Conservation (phyloP, 2,329 filamentous ascomycete species). For the Cercospora nicotianae region DNA sequence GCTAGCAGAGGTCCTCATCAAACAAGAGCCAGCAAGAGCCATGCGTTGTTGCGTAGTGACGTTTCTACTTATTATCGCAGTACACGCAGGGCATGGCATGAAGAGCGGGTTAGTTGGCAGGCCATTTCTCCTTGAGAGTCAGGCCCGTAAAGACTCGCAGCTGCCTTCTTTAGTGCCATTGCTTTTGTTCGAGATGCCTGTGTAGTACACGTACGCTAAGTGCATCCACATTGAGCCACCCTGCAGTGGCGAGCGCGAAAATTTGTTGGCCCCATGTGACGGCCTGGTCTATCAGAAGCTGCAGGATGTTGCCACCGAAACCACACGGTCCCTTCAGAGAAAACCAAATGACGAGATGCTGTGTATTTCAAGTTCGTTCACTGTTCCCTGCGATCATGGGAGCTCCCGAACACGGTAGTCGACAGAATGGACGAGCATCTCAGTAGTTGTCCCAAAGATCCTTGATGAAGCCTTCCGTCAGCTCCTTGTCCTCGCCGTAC, state of each 20-base stretch:
- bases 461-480: slow-evolving; percentile 82
- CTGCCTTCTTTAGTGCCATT: neutral
- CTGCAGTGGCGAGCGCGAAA: neutral
- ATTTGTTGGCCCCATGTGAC: neutral
- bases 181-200: neutral
- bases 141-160: neutral
- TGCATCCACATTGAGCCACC: neutral
- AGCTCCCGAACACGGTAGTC: neutral
- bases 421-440: neutral
- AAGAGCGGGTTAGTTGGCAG: neutral
- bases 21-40: neutral
- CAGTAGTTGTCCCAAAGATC: slow-evolving; percentile 69
- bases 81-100: neutral
- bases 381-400: neutral
- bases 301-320: neutral
- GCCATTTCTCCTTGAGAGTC: neutral
- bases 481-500: slow-evolving; percentile 71
- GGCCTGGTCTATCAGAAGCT: neutral
- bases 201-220: neutral
- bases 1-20: neutral
- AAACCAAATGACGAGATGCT: neutral
- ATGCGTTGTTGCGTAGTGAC: neutral
- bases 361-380: neutral
- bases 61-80: neutral
- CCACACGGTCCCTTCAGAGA: too few relatives aligned